phyloP scores from a whole-genome alignment of 2,329 filamentous ascomycete genomes.

The Pseudocercospora pini-densiflorae region DNA sequence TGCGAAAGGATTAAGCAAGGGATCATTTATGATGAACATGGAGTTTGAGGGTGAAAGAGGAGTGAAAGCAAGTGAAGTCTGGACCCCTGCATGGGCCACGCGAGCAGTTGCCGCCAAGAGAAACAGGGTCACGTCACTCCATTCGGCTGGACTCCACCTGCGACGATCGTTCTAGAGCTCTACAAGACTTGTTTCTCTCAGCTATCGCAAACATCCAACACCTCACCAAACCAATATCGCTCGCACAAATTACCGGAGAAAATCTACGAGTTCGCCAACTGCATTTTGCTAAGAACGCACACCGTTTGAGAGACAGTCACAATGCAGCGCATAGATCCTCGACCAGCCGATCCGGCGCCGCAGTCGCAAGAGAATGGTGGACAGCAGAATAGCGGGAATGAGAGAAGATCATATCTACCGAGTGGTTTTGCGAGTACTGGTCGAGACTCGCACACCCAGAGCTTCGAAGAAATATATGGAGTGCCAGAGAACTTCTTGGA shows the following conservation, averaged over 20 bases:
- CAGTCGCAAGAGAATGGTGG: slow-evolving; percentile 4
- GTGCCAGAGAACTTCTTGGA: slow-evolving; percentile 98
- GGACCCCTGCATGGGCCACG: neutral
- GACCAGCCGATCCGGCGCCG: slow-evolving; percentile 22
- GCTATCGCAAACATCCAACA: neutral
- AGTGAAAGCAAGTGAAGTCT: neutral
- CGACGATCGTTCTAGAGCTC: slow-evolving; percentile 1
- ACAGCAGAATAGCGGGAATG: slow-evolving; percentile 9
- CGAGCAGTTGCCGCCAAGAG: slow-evolving; percentile 4
- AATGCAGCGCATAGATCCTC: slow-evolving; percentile 40
- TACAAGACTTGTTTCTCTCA: neutral
- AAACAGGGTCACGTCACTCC: neutral
- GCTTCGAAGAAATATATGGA: slow-evolving; percentile 98
- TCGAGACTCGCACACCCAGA: slow-evolving; percentile 60
- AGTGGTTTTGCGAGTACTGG: slow-evolving; percentile 41
- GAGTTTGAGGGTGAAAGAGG: neutral
- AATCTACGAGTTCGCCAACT: neutral
- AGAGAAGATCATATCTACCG: slow-evolving; percentile 28
- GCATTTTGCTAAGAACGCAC: neutral
- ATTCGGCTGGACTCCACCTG: neutral
- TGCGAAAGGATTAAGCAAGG: too few species aligned
- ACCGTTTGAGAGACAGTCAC: neutral
- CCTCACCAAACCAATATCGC: neutral
- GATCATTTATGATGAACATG: too few species aligned
- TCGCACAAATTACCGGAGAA: neutral